A percentile compares a stretch with the other conserved stretches of the same genome.
Conservation (phyloP, 176 grass and related monocot genomes). For the Musa beccarii region DNA sequence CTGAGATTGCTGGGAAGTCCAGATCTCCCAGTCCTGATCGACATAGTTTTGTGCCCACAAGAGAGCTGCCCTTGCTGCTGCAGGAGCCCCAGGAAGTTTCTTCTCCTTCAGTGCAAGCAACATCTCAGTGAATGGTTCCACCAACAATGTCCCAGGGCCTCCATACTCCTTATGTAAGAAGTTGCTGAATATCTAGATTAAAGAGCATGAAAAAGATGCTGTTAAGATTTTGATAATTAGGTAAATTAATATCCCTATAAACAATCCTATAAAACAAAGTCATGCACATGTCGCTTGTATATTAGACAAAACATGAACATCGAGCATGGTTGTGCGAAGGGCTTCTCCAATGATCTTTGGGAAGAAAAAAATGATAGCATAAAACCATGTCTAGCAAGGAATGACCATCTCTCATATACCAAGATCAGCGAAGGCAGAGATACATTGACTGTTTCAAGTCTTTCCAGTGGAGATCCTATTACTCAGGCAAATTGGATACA, state of each 20-base stretch:
- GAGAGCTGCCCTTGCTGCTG: slow-evolving; percentile 60
- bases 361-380: neutral
- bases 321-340: no score
- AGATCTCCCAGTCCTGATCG: slow-evolving; percentile 85
- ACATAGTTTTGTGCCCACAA: slow-evolving; percentile 82
- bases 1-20: slow-evolving; percentile 24
- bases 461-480: no score
- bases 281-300: neutral
- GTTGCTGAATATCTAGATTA: slow-evolving; percentile 40
- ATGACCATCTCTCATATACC: no score
- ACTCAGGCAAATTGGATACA: no score
- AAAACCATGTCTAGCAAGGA: no score
- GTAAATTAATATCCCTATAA: neutral
- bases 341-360: neutral
- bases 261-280: neutral
- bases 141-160: slow-evolving; percentile 66
- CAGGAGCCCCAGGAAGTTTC: slow-evolving; percentile 53
- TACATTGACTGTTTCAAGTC: no score
- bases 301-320: neutral
- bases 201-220: neutral
- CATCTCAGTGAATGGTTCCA: slow-evolving; percentile 87
- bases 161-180: slow-evolving; percentile 69
- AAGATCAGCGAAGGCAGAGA: no score
- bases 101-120: slow-evolving; percentile 50
- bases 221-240: neutral